A percentile compares a stretch with the other conserved stretches of the same genome.
Evolutionary conservation across 371 early-diverging fungal genomes (phyloP).

Genomic region (Fennellomyces sp.): DNA sequence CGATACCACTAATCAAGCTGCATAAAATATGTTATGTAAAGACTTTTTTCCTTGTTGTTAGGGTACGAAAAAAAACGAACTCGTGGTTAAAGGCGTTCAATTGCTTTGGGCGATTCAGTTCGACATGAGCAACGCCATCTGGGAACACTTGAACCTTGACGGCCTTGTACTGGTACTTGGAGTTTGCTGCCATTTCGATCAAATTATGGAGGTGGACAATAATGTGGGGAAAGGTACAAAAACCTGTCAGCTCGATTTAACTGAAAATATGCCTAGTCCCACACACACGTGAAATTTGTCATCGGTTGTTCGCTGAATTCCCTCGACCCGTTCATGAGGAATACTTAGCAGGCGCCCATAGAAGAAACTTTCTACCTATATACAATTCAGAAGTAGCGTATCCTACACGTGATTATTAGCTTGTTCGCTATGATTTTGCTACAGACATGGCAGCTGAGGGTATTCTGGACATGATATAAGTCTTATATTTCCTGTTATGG

Average conservation of each 20-base stretch:
- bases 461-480: too few relatives aligned
- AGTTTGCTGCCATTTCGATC: neutral
- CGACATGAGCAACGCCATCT: conserved; percentile 78
- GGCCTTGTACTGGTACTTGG: conserved; percentile 58
- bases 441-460: too few relatives aligned
- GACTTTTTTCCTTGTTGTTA: neutral
- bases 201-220: neutral
- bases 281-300: conserved; percentile 1
- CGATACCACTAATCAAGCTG: conserved; percentile 34
- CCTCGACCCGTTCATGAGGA: too few relatives aligned
- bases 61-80: neutral
- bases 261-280: neutral
- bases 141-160: conserved; percentile 59
- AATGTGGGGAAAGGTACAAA: neutral
- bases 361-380: too few relatives aligned
- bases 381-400: too few relatives aligned
- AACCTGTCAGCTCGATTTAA: neutral
- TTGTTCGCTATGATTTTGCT: too few relatives aligned
- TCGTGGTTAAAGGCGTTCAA: conserved; percentile 77
- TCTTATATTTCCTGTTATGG: too few relatives aligned
- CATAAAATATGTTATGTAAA: neutral
- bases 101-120: conserved; percentile 81
- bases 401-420: too few relatives aligned
- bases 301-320: too few relatives aligned
- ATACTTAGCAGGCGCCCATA: too few relatives aligned